Percentiles rank a stretch among this genome's conserved stretches.
phyloP scores from a whole-genome alignment of 306 rosid genomes.

The Fragaria vesca region DNA sequence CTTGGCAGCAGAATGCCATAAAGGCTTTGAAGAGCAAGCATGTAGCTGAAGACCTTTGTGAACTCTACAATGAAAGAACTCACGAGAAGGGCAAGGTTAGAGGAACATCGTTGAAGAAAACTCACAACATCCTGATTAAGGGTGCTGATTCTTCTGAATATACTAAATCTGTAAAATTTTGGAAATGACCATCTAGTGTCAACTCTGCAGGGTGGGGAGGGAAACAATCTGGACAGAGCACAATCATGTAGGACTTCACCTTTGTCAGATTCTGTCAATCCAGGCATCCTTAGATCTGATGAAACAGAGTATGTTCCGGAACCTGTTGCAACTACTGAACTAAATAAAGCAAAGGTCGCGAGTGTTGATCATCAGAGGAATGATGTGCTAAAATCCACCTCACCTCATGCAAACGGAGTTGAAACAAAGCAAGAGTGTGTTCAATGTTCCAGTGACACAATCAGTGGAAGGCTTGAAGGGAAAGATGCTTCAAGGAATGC shows the following conservation, averaged over 20 bases:
- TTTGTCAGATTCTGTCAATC: conserved; percentile 1
- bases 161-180: conserved; percentile 22
- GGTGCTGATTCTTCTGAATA: conserved; percentile 23
- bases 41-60: conserved; percentile 42
- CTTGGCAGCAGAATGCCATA: conserved; percentile 46
- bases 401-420: conserved; percentile 1
- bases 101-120: background rate
- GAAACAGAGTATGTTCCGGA: background rate
- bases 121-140: background rate
- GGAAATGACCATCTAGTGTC: conserved; percentile 11
- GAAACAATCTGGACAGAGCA: conserved; percentile 10
- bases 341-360: background rate
- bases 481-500: conserved; percentile 23
- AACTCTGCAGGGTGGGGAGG: background rate
- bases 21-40: conserved; percentile 28
- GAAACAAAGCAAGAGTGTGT: conserved; percentile 28
- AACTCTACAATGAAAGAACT: conserved; percentile 34
- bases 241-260: conserved; percentile 2
- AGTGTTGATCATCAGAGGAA: background rate
- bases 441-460: conserved; percentile 28
- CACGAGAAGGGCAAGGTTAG: conserved; percentile 11
- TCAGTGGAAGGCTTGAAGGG: conserved; percentile 13
- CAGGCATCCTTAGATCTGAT: background rate
- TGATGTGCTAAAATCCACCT: background rate
- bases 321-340: conserved; percentile 6